Percentiles rank a stretch among this genome's conserved stretches.
Evolutionary conservation across 495 filamentous ascomycete species (phyloP).

Genomic region (Bathelium albidoporum): DNA sequence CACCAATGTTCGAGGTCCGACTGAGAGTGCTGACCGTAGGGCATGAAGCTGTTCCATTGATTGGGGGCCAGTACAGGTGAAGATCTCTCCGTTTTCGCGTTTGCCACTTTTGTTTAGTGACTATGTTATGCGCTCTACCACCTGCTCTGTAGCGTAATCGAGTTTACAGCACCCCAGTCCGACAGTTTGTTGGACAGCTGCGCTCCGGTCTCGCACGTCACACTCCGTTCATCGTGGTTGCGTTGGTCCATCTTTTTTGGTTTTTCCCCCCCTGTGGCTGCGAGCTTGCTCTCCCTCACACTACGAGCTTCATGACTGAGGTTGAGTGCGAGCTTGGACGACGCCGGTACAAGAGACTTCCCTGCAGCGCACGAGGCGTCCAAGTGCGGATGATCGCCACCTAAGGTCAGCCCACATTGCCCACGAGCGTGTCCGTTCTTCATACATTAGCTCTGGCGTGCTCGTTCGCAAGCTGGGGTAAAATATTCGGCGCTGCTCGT

Average conservation of each 20-base stretch:
- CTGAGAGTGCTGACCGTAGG: slow-evolving; percentile 3
- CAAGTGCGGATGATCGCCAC: slow-evolving; percentile 4
- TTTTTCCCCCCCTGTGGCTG: background rate
- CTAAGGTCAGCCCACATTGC: slow-evolving; percentile 4
- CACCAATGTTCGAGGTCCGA: slow-evolving; percentile 3
- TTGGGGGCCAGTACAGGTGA: background rate
- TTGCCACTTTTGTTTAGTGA: slow-evolving; percentile 2
- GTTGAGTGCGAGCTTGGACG: slow-evolving; percentile 3
- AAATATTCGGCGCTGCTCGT: background rate
- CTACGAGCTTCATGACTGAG: background rate
- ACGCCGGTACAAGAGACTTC: slow-evolving; percentile 1
- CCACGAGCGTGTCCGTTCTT: background rate
- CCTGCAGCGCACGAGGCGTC: slow-evolving; percentile 3
- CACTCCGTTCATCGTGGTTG: background rate
- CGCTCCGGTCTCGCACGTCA: background rate
- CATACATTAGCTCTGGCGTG: slow-evolving; percentile 4
- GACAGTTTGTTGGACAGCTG: background rate
- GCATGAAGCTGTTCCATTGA: background rate
- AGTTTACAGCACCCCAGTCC: background rate
- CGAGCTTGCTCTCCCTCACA: background rate
- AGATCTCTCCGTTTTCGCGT: background rate
- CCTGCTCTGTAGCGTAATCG: background rate
- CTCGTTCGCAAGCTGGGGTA: background rate
- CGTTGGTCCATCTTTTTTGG: background rate
- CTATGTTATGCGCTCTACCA: background rate